Conservation (phyloP, 495 filamentous ascomycete species). For the Aspergillus sclerotiicarbonarius region DNA sequence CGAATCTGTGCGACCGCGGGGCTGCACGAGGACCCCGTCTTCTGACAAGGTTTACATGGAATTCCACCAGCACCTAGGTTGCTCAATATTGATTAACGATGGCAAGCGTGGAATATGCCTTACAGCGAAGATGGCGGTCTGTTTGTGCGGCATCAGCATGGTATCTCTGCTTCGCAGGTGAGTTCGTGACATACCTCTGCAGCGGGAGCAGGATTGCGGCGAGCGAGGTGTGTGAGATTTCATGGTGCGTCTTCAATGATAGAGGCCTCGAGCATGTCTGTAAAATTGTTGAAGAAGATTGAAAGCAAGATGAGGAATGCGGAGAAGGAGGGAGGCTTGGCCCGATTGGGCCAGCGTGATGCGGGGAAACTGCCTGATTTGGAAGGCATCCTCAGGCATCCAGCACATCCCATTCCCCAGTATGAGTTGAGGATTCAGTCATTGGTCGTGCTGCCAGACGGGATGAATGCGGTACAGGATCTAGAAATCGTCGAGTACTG, state of each 20-base stretch:
- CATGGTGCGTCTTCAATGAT: neutral
- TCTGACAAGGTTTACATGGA: neutral
- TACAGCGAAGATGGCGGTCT: neutral
- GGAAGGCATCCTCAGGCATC: neutral
- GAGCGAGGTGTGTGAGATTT: neutral
- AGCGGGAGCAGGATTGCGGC: neutral
- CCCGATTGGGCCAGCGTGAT: neutral
- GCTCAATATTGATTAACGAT: neutral
- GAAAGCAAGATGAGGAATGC: neutral
- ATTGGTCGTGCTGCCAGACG: too few relatives aligned
- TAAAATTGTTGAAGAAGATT: neutral
- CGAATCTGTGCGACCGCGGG: neutral
- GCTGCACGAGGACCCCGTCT: neutral
- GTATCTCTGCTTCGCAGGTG: too few relatives aligned
- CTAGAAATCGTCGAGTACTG: too few relatives aligned
- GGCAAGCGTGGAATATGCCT: neutral
- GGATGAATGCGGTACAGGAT: too few relatives aligned
- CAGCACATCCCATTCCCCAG: too few relatives aligned
- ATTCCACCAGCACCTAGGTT: neutral
- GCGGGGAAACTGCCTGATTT: neutral
- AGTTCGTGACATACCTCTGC: too few relatives aligned
- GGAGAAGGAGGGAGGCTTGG: neutral
- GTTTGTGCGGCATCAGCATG: neutral
- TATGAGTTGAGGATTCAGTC: too few relatives aligned
- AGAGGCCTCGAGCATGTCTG: neutral